These are phyloP conservation scores for Boechera divaricarpa DNA, from an alignment of 345 rosid species.

Conservation along the genomic window DNA sequence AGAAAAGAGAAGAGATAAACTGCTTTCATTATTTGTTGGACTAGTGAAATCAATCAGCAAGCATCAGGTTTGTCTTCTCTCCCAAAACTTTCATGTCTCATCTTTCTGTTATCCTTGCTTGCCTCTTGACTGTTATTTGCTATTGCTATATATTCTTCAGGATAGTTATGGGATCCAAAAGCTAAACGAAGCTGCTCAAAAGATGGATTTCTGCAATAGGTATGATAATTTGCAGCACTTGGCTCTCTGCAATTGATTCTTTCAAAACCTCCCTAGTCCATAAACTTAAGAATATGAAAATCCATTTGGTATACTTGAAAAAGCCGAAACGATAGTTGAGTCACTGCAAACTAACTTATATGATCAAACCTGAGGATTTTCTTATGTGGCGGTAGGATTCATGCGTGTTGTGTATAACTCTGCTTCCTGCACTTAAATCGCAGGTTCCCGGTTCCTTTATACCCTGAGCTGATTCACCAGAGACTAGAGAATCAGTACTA, in stretches of 20 bases:
- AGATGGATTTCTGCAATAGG: slow-evolving; percentile 82
- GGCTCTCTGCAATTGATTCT: slow-evolving; percentile 17
- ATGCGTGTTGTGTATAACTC: slow-evolving; percentile 14
- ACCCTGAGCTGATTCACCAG: slow-evolving; percentile 72
- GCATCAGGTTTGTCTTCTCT: slow-evolving; percentile 57
- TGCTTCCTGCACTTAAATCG: background rate
- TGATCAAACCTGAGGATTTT: slow-evolving; percentile 2
- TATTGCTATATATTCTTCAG: slow-evolving; percentile 52
- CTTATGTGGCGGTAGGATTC: slow-evolving; percentile 22
- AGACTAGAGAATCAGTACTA: slow-evolving; percentile 84
- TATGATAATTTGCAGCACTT: slow-evolving; percentile 48
- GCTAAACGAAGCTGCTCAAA: slow-evolving; percentile 77
- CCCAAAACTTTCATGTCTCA: slow-evolving; percentile 1
- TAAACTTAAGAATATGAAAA: background rate
- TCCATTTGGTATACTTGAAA: background rate
- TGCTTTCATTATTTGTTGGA: slow-evolving; percentile 61
- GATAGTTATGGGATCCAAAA: slow-evolving; percentile 78
- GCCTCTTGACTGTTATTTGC: slow-evolving; percentile 13
- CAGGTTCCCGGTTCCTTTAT: slow-evolving; percentile 90
- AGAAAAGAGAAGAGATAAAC: slow-evolving; percentile 51
- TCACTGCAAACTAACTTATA: background rate
- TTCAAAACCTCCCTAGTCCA: slow-evolving; percentile 12
- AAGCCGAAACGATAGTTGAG: background rate
- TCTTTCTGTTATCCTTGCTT: background rate
- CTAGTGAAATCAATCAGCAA: slow-evolving; percentile 63